These are phyloP conservation scores for Aspergillus kassunensis DNA, from an alignment of 495 filamentous ascomycete species.

Conservation along the genomic window DNA sequence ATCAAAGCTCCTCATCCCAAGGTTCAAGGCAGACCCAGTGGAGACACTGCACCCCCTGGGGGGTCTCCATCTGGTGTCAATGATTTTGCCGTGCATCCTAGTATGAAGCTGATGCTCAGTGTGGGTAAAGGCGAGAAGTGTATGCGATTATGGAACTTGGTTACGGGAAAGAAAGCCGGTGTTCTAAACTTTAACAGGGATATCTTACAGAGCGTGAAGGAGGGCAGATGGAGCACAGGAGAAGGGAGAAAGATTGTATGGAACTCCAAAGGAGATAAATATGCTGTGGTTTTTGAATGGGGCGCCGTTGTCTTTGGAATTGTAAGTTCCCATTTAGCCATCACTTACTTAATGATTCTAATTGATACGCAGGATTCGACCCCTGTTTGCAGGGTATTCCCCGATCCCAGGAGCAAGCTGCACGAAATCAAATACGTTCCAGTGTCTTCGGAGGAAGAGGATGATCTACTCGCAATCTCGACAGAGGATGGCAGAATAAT, in stretches of 20 bases:
- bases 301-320: constrained; percentile 82
- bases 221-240: constrained; percentile 69
- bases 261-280: constrained; percentile 73
- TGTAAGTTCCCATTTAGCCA: constrained; percentile 37
- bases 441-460: constrained; percentile 34
- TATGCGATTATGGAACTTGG: constrained; percentile 94
- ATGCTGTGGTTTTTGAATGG: constrained; percentile 82
- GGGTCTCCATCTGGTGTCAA: constrained; percentile 87
- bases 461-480: constrained; percentile 66
- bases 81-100: constrained; percentile 92
- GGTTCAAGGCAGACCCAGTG: constrained; percentile 74
- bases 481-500: constrained; percentile 88
- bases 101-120: constrained; percentile 91
- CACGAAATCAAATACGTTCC: constrained; percentile 73
- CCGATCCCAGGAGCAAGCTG: constrained; percentile 69
- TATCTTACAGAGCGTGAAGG: constrained; percentile 64
- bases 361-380: constrained; percentile 58
- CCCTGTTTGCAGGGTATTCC: constrained; percentile 66
- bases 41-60: constrained; percentile 83
- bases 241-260: constrained; percentile 84
- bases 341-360: constrained; percentile 7
- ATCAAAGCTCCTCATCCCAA: constrained; percentile 90
- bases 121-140: constrained; percentile 83
- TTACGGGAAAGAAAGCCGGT: constrained; percentile 92
- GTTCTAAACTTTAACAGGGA: constrained; percentile 77